These are phyloP conservation scores for Hamigera avellanea DNA, from an alignment of 495 filamentous ascomycete genomes.

Conservation along the genomic window DNA sequence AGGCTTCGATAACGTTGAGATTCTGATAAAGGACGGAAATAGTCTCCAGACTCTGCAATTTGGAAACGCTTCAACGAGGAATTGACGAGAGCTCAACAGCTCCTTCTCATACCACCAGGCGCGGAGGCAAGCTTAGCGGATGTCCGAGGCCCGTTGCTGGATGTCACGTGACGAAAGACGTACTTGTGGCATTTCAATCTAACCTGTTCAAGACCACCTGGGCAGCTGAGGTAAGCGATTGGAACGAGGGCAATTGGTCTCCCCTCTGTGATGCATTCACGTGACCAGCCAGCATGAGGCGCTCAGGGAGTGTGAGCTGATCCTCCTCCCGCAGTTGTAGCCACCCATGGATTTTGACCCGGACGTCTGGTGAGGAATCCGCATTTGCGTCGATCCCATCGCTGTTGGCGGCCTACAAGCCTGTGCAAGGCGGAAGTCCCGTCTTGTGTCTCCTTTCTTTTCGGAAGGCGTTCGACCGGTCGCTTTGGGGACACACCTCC, in stretches of 20 bases:
- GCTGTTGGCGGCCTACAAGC: constrained; percentile 18
- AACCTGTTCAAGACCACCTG: too few species aligned
- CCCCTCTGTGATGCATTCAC: too few species aligned
- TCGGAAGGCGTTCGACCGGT: constrained; percentile 20
- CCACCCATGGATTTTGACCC: constrained; percentile 19
- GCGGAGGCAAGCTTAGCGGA: not conserved
- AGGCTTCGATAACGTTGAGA: too few species aligned
- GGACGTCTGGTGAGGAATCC: constrained; percentile 9
- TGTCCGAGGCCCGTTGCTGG: not conserved
- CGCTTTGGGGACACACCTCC: constrained; percentile 25
- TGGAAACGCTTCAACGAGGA: too few species aligned
- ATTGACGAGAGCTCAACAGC: not conserved
- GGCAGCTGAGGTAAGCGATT: too few species aligned
- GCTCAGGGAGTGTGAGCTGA: constrained; percentile 12
- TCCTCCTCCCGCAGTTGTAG: constrained; percentile 16
- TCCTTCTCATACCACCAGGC: too few species aligned
- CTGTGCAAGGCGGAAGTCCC: constrained; percentile 25
- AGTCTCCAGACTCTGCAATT: too few species aligned
- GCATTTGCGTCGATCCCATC: constrained; percentile 11
- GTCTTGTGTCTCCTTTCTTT: constrained; percentile 21
- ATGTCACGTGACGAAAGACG: too few species aligned
- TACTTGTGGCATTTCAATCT: too few species aligned
- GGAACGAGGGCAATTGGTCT: too few species aligned
- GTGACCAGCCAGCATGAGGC: constrained; percentile 11
- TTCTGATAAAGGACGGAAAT: too few species aligned